Evolutionary conservation across 192 early-diverging fungal genomes (phyloP).

Genomic region (Podila minutissima): DNA sequence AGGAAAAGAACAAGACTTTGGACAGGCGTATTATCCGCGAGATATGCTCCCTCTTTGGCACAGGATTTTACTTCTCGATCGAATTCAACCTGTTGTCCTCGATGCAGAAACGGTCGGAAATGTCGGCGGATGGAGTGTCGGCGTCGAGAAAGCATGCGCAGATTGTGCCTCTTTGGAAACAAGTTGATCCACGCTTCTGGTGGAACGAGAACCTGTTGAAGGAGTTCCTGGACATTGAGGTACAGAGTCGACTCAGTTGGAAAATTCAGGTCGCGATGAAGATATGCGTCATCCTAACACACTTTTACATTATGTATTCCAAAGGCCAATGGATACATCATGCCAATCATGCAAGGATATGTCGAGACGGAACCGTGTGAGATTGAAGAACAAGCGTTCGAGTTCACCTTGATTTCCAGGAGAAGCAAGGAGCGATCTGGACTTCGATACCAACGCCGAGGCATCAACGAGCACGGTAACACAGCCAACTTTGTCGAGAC

Average conservation of each 20-base stretch:
- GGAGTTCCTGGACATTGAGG: conserved; percentile 54
- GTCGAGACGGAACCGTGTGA: conserved; percentile 71
- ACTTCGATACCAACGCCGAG: conserved; percentile 90
- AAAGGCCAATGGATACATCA: conserved; percentile 61
- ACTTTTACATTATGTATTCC: not conserved
- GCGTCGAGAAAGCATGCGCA: conserved; percentile 5
- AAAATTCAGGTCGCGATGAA: not conserved
- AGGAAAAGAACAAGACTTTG: conserved; percentile 41
- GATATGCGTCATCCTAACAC: not conserved
- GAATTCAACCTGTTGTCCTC: conserved; percentile 38
- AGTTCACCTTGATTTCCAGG: conserved; percentile 75
- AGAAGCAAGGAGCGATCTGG: conserved; percentile 68
- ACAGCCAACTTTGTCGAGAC: conserved; percentile 98
- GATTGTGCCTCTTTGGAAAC: conserved; percentile 43
- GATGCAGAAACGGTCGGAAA: conserved; percentile 14
- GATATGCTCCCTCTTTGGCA: conserved; percentile 56
- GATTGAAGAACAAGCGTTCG: conserved; percentile 66
- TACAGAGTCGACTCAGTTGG: conserved; percentile 12
- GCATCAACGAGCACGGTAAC: conserved; percentile 85
- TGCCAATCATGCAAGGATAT: conserved; percentile 77
- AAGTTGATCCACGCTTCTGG: conserved; percentile 61
- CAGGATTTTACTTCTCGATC: conserved; percentile 60
- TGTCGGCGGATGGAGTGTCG: not conserved
- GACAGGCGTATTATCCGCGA: conserved; percentile 60
- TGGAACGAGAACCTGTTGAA: conserved; percentile 66